Evolutionary conservation across 106 monocot genomes (phyloP), one percentile per base, ranked within the genome.

Genomic region (Dioscorea zingiberensis): DNA sequence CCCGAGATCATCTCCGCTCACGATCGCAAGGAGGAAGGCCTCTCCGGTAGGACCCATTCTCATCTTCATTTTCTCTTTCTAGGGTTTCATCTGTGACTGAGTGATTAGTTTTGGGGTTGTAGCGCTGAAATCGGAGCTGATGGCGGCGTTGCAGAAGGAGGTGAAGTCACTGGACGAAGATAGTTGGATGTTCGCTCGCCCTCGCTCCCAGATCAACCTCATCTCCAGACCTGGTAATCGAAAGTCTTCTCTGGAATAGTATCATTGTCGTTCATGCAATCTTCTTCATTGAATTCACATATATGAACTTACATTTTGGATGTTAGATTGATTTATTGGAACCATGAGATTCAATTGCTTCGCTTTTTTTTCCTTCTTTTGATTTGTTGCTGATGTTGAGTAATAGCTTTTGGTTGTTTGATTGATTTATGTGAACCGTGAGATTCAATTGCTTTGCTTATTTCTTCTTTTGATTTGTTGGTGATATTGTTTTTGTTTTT

Each of bases 81-180:
- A 25, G 24, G 49, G 5, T 29, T 11, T n/a, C 10, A 21, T 73
- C 11, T 59, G 21, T 53, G 24, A 22, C 47, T 47, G 38, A 7
- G 19, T 16, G 47, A 24, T 55, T 18, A 3, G 7, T 65, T n/a
- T 21, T 55, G 21, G 59, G 15, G 11, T 12, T 28, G 38, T 54
- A 98, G 97, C 74, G 54, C 67, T 98, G 76, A 89, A 75, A 69
- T 76, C 73, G 22, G 92, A 92, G 63, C 27, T 98, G 47, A 86
- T 71, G 85, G 84, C 76, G 65, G 76, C 80, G 48, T 74, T 98
- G 55, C 81, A 89, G 49, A 79, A 82, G 69, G 83, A 83, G 67
- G 88, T 92, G 55, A 98, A 92, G 55, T 88, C 88, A 25, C 68
- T 98, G 73, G 92, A 98, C 21, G 92, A 86, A 21, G 97, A 97